Percentiles rank a stretch among this genome's conserved stretches.
These are phyloP conservation scores for Linum lewisii DNA, from an alignment of 345 rosid species.

Conservation along the genomic window DNA sequence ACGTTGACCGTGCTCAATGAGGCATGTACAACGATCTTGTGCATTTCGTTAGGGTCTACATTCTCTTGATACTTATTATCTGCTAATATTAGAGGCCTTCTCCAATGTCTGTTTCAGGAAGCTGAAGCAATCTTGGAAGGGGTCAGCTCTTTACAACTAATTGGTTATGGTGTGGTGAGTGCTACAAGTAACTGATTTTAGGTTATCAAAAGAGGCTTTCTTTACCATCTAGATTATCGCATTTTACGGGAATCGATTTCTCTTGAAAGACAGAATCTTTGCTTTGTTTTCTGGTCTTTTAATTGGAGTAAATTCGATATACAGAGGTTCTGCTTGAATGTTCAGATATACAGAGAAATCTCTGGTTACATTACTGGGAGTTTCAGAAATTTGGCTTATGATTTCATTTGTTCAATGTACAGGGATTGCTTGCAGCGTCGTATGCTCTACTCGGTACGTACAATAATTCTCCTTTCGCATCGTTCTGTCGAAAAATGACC, in stretches of 20 bases:
- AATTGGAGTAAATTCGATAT: too few relatives aligned
- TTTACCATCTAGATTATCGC: neutral
- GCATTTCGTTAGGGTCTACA: too few relatives aligned
- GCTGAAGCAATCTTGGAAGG: conserved; percentile 88
- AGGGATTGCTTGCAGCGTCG: conserved; percentile 50
- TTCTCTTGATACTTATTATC: neutral
- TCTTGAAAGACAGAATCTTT: neutral
- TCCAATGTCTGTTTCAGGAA: conserved; percentile 40
- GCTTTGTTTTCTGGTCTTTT: too few relatives aligned
- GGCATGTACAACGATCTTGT: too few relatives aligned
- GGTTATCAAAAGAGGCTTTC: neutral
- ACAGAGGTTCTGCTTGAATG: too few relatives aligned
- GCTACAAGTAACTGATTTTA: neutral
- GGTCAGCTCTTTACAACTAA: conserved; percentile 57
- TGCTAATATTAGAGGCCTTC: conserved; percentile 3
- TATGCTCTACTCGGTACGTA: conserved; percentile 63
- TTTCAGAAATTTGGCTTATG: conserved; percentile 7
- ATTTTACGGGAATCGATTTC: neutral
- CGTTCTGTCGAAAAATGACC: neutral
- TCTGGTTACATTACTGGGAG: neutral
- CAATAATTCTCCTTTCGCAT: conserved; percentile 3
- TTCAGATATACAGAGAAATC: neutral
- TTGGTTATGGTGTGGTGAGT: conserved; percentile 71
- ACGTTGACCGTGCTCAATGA: conserved; percentile 67
- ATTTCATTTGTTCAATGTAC: conserved; percentile 19